phyloP scores from a whole-genome alignment of 2,329 filamentous ascomycete species.

The Verticillium nubilum region DNA sequence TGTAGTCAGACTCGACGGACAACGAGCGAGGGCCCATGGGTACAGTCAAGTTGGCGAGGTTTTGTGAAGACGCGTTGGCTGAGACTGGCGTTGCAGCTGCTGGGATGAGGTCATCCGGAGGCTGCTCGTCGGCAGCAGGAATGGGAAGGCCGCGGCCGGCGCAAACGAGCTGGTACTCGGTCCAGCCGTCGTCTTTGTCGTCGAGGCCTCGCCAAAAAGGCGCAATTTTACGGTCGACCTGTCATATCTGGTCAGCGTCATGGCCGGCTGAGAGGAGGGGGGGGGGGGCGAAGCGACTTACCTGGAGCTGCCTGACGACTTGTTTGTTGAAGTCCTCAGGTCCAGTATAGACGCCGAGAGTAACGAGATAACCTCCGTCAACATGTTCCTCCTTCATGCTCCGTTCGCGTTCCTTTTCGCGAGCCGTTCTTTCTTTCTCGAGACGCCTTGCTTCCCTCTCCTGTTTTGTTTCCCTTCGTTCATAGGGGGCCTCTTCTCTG shows the following conservation, averaged over 20 bases:
- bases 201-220: constrained; percentile 95
- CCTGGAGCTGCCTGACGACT: constrained; percentile 84
- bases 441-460: constrained; percentile 82
- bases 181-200: constrained; percentile 84
- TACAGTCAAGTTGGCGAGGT: constrained; percentile 68
- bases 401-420: constrained; percentile 79
- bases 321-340: constrained; percentile 89
- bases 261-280: background rate
- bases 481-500: constrained; percentile 39
- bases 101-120: constrained; percentile 58
- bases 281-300: constrained; percentile 26
- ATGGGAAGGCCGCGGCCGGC: constrained; percentile 79
- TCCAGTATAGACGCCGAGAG: constrained; percentile 87
- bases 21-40: constrained; percentile 73
- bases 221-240: constrained; percentile 90
- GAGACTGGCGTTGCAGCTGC: constrained; percentile 38
- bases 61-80: constrained; percentile 50
- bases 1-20: constrained; percentile 70
- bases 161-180: constrained; percentile 91
- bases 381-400: constrained; percentile 90
- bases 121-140: constrained; percentile 77
- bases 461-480: constrained; percentile 80
- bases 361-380: constrained; percentile 91
- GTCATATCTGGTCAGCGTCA: constrained; percentile 14
- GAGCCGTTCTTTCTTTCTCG: constrained; percentile 71